These are phyloP conservation scores for Crucihimalaya himalaica DNA, from an alignment of 345 rosid genomes.

Conservation along the genomic window DNA sequence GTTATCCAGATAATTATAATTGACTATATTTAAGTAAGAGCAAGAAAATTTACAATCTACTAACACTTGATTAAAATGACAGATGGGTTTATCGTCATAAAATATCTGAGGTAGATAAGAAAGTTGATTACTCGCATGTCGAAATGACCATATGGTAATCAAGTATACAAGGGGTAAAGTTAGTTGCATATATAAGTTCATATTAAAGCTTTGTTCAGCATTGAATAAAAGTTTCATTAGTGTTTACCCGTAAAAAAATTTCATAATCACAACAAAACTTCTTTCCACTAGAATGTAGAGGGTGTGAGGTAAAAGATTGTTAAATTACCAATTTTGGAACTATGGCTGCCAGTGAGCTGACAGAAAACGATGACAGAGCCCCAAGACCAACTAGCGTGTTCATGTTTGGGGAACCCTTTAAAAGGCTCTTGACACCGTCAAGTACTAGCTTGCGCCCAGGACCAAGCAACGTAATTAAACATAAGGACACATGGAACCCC, in stretches of 20 bases:
- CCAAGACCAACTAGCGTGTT: slow-evolving; percentile 96
- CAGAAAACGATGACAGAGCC: slow-evolving; percentile 88
- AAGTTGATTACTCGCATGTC: slow-evolving; percentile 5
- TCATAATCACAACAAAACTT: not conserved
- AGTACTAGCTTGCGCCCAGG: slow-evolving; percentile 88
- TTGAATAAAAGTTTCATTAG: not conserved
- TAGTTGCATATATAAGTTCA: not conserved
- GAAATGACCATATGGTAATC: not conserved
- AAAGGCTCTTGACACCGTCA: slow-evolving; percentile 81
- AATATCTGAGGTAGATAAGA: slow-evolving; percentile 1
- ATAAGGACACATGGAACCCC: slow-evolving; percentile 83
- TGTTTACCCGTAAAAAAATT: not conserved
- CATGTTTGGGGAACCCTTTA: slow-evolving; percentile 91
- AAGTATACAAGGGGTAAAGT: not conserved
- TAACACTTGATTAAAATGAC: not conserved
- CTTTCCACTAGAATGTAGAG: not conserved
- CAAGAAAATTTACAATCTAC: slow-evolving; percentile 6
- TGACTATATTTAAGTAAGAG: not conserved
- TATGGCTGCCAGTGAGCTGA: slow-evolving; percentile 83
- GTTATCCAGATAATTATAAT: not conserved
- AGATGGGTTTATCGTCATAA: slow-evolving; percentile 3
- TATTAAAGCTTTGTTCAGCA: not conserved
- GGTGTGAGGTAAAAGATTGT: not conserved
- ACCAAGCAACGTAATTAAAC: slow-evolving; percentile 86
- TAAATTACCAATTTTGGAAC: slow-evolving; percentile 74